A percentile compares a stretch with the other conserved stretches of the same genome.
phyloP scores from a whole-genome alignment of 2,329 filamentous ascomycete genomes.

The Cryphonectria japonica region DNA sequence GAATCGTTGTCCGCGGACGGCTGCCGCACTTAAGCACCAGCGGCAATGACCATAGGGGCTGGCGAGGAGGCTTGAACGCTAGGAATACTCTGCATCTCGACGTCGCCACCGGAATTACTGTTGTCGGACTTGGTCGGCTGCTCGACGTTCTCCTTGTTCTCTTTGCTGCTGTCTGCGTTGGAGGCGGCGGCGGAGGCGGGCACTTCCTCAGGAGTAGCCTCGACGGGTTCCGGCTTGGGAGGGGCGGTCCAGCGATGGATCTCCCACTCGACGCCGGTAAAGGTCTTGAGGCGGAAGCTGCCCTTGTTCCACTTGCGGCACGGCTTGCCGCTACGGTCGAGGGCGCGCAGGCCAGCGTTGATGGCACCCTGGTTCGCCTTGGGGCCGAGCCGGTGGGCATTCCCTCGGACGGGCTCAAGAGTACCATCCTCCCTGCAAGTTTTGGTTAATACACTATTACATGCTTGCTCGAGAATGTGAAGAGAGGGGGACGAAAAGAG shows the following conservation, averaged over 20 bases:
- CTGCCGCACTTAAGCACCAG: conserved; percentile 41
- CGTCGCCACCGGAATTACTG: conserved; percentile 46
- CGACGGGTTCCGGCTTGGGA: conserved; percentile 54
- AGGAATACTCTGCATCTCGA: conserved; percentile 56
- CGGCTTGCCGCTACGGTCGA: conserved; percentile 89
- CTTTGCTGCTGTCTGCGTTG: conserved; percentile 58
- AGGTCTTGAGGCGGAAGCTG: conserved; percentile 84
- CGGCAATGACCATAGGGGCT: conserved; percentile 51
- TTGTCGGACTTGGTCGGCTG: conserved; percentile 52
- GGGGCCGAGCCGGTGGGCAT: conserved; percentile 83
- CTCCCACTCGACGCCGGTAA: conserved; percentile 85
- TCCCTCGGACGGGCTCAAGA: conserved; percentile 60
- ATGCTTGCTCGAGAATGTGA: neutral
- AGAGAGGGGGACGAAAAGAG: neutral
- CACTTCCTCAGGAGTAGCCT: conserved; percentile 47
- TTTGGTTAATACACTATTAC: conserved; percentile 9
- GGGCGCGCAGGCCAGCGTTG: conserved; percentile 91
- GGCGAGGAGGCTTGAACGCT: conserved; percentile 59
- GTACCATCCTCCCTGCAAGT: conserved; percentile 62
- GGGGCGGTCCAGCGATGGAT: conserved; percentile 82
- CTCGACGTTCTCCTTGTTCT: conserved; percentile 63
- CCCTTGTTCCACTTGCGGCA: conserved; percentile 91
- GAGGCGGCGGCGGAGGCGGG: conserved; percentile 49
- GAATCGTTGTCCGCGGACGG: no score
- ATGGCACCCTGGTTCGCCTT: conserved; percentile 98